Percentiles rank a stretch among this genome's conserved stretches.
phyloP scores from a whole-genome alignment of 345 rosid species.

The Pistacia integerrima region DNA sequence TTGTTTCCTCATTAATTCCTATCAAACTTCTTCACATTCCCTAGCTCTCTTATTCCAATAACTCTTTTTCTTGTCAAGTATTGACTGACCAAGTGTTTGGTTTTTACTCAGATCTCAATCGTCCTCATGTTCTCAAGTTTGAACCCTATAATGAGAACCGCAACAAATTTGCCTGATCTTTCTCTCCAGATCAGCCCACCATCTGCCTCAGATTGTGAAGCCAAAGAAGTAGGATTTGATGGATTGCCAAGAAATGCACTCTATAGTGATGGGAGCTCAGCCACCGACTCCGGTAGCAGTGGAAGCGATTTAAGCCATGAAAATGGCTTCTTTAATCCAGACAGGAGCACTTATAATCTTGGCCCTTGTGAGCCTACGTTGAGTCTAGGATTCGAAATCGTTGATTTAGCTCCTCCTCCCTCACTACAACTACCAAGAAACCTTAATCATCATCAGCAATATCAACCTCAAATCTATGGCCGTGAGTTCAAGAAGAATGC shows the following conservation, averaged over 20 bases:
- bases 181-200: conserved; percentile 93
- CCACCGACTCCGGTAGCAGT: conserved; percentile 68
- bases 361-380: conserved; percentile 46
- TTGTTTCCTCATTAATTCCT: conserved; percentile 12
- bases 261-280: conserved; percentile 60
- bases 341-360: conserved; percentile 22
- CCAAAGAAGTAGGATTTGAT: conserved; percentile 22
- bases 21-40: conserved; percentile 18
- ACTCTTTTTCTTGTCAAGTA: background rate
- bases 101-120: conserved; percentile 17
- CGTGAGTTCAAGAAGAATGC: conserved; percentile 77
- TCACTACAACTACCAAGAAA: conserved; percentile 26
- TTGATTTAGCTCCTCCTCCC: conserved; percentile 32
- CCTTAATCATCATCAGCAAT: conserved; percentile 42
- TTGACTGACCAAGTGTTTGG: background rate
- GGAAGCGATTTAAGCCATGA: conserved; percentile 82
- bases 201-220: conserved; percentile 30
- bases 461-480: conserved; percentile 69
- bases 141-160: conserved; percentile 34
- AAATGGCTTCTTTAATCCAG: conserved; percentile 41
- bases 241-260: conserved; percentile 31
- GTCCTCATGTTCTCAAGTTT: conserved; percentile 42
- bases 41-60: conserved; percentile 15
- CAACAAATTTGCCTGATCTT: conserved; percentile 66
- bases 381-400: conserved; percentile 65